These are phyloP conservation scores for Venturiaceae sp. DNA, from an alignment of 2,329 filamentous ascomycete genomes.

Conservation along the genomic window DNA sequence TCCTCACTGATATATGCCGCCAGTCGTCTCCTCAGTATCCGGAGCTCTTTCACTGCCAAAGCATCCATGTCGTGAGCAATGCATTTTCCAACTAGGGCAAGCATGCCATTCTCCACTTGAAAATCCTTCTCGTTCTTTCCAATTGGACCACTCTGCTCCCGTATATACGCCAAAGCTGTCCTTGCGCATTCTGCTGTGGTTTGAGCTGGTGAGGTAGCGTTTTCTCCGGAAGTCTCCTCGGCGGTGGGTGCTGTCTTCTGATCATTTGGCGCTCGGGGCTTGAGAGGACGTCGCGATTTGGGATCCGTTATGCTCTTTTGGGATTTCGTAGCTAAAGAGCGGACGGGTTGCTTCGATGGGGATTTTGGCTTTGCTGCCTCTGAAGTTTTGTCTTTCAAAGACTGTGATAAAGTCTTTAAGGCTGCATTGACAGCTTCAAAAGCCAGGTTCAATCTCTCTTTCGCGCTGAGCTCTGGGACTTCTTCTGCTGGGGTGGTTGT, in stretches of 20 bases:
- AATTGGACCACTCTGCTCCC: background rate
- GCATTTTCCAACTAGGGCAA: slow-evolving; percentile 57
- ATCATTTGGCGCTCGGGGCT: slow-evolving; percentile 32
- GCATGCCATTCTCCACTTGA: slow-evolving; percentile 66
- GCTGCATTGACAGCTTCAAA: slow-evolving; percentile 64
- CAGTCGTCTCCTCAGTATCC: slow-evolving; percentile 54
- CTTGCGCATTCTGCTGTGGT: slow-evolving; percentile 3
- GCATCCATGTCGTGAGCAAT: slow-evolving; percentile 54
- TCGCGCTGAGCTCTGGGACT: slow-evolving; percentile 19
- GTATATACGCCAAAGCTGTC: slow-evolving; percentile 10
- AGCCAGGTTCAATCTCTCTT: slow-evolving; percentile 57
- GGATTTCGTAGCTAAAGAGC: background rate
- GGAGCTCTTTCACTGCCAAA: slow-evolving; percentile 60
- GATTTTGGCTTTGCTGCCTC: background rate
- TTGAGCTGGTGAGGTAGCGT: background rate
- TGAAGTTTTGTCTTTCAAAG: slow-evolving; percentile 38
- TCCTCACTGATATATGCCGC: slow-evolving; percentile 26
- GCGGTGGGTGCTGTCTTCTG: slow-evolving; percentile 15
- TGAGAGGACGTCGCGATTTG: background rate
- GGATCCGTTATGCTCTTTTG: background rate
- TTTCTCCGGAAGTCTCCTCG: background rate
- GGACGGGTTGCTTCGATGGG: background rate
- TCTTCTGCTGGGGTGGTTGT: background rate
- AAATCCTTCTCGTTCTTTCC: slow-evolving; percentile 28
- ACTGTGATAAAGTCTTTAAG: slow-evolving; percentile 59